Evolutionary conservation across 768 basidiomycete genomes (phyloP).

Genomic region (Lactifluus subvellereus): DNA sequence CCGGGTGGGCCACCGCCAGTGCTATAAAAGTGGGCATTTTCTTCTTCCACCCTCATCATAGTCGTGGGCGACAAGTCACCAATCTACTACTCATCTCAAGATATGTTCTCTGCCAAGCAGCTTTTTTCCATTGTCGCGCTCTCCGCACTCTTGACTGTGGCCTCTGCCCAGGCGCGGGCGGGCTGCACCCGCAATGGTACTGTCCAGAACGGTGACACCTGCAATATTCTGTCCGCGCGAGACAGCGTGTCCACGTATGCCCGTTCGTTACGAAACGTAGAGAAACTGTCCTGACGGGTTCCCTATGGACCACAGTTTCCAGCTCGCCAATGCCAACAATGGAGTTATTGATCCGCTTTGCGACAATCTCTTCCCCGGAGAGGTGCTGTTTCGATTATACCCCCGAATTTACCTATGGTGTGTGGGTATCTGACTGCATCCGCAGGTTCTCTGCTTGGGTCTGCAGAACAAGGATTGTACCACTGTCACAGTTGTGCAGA

Average conservation of each 20-base stretch:
- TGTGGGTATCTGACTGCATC: not conserved
- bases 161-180: slow-evolving; percentile 3
- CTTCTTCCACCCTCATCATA: no score
- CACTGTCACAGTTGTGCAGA: slow-evolving; percentile 41
- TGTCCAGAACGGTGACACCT: slow-evolving; percentile 48
- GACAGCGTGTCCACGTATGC: slow-evolving; percentile 44
- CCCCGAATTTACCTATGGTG: no score
- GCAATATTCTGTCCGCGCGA: slow-evolving; percentile 47
- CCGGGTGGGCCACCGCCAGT: no score
- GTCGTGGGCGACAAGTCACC: no score
- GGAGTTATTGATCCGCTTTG: slow-evolving; percentile 45
- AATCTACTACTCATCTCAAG: not conserved
- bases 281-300: slow-evolving; percentile 4
- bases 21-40: no score
- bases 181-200: slow-evolving; percentile 41
- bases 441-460: slow-evolving; percentile 47
- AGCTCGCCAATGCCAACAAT: slow-evolving; percentile 49
- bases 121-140: slow-evolving; percentile 4
- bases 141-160: not conserved
- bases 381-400: slow-evolving; percentile 31
- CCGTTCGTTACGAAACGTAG: not conserved
- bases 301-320: slow-evolving; percentile 38
- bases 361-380: slow-evolving; percentile 33
- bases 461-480: slow-evolving; percentile 50
- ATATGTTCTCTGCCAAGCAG: not conserved